These are phyloP conservation scores for Mycosarcoma maydis DNA, from an alignment of 1,284 basidiomycete genomes.

Conservation along the genomic window DNA sequence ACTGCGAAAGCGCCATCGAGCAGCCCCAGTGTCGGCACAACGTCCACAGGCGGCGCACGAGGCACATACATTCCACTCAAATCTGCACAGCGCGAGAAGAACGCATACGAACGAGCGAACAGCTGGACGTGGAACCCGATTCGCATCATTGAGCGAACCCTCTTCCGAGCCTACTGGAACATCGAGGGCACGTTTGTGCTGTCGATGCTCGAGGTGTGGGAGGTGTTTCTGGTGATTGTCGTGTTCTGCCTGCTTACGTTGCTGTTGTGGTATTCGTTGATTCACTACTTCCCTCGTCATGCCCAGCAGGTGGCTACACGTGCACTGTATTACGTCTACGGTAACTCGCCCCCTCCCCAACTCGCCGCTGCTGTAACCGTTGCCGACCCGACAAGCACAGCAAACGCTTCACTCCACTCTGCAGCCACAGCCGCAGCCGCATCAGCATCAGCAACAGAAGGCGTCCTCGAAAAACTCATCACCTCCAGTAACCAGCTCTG, in stretches of 20 bases:
- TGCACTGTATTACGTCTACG: constrained; percentile 45
- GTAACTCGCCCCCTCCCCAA: constrained; percentile 28
- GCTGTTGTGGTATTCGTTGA: constrained; percentile 36
- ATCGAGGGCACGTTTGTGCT: constrained; percentile 40
- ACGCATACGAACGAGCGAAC: constrained; percentile 8
- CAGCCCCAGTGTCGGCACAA: neutral
- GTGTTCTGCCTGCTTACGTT: constrained; percentile 24
- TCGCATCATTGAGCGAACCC: constrained; percentile 37
- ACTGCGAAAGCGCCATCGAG: constrained; percentile 3
- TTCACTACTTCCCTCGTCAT: constrained; percentile 43
- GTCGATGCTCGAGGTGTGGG: constrained; percentile 50
- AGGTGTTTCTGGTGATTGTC: constrained; percentile 40
- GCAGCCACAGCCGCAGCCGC: no score
- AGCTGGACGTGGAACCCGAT: constrained; percentile 41
- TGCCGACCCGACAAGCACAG: neutral
- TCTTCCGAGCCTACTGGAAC: constrained; percentile 43
- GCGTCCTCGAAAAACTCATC: constrained; percentile 30
- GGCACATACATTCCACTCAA: constrained; percentile 18
- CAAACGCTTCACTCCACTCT: neutral
- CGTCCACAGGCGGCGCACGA: constrained; percentile 6
- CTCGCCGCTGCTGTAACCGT: constrained; percentile 19
- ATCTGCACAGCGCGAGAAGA: neutral
- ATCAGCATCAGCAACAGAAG: constrained; percentile 7
- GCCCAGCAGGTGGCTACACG: constrained; percentile 25
- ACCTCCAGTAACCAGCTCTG: constrained; percentile 21